Conservation (phyloP, 2,329 filamentous ascomycete species). For the Pseudogymnoascus sp. region DNA sequence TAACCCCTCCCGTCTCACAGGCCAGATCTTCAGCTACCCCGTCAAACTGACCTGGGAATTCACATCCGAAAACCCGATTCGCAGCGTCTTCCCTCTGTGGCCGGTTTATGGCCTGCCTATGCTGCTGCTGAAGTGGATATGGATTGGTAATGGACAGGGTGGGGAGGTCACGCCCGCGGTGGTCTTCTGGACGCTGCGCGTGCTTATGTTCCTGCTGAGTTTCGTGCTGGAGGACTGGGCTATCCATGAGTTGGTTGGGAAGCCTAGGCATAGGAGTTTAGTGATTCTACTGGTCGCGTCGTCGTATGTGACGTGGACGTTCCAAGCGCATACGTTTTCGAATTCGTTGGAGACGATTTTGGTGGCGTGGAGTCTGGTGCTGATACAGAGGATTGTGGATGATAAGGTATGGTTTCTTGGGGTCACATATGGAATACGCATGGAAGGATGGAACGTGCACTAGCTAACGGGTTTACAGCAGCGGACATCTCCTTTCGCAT, state of each 20-base stretch:
- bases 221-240: conserved; percentile 98
- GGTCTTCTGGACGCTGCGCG: conserved; percentile 81
- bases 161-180: conserved; percentile 71
- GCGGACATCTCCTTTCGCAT: conserved; percentile 66
- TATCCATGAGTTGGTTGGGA: conserved; percentile 78
- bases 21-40: conserved; percentile 86
- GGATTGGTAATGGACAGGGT: conserved; percentile 72
- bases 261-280: conserved; percentile 59
- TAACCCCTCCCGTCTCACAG: conserved; percentile 28
- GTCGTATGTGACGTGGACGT: conserved; percentile 98
- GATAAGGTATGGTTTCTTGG: conserved; percentile 53
- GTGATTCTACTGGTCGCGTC: conserved; percentile 83
- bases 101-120: conserved; percentile 90
- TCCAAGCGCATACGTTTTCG: conserved; percentile 96
- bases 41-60: conserved; percentile 94
- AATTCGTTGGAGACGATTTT: conserved; percentile 93
- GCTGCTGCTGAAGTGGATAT: conserved; percentile 85
- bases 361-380: conserved; percentile 85
- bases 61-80: conserved; percentile 75
- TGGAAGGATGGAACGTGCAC: background rate
- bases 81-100: conserved; percentile 95
- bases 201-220: conserved; percentile 88
- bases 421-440: background rate
- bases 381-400: conserved; percentile 78
- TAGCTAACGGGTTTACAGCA: conserved; percentile 38